Conservation (phyloP, 2,329 filamentous ascomycete species). For the Cladosporium sphaerospermum region DNA sequence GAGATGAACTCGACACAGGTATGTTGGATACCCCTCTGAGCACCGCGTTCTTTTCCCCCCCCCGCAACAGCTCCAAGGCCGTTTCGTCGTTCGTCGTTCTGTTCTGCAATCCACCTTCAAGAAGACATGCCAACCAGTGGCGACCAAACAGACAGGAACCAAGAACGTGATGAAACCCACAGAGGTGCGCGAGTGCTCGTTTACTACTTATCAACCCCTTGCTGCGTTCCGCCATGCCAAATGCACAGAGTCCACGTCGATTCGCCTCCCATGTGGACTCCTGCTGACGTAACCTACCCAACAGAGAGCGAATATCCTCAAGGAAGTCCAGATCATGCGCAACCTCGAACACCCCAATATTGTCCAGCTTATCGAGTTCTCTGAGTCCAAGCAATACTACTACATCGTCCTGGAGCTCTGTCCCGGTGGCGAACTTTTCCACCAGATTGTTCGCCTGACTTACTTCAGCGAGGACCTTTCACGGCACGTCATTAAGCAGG, state of each 20-base stretch:
- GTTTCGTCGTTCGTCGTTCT: not conserved
- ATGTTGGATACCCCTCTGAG: conserved; percentile 44
- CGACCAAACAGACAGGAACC: conserved; percentile 34
- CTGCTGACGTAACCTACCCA: conserved; percentile 12
- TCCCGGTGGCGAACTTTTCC: conserved; percentile 92
- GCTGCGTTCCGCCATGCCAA: conserved; percentile 13
- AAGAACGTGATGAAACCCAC: conserved; percentile 72
- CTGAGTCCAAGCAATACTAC: conserved; percentile 90
- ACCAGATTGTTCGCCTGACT: conserved; percentile 94
- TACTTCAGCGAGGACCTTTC: conserved; percentile 97
- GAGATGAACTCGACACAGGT: conserved; percentile 99
- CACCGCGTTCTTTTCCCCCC: not conserved
- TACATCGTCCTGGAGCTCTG: conserved; percentile 95
- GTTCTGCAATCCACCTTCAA: conserved; percentile 2
- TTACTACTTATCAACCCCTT: conserved; percentile 1
- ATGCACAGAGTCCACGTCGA: conserved; percentile 3
- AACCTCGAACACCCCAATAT: conserved; percentile 95
- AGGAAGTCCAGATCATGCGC: conserved; percentile 98
- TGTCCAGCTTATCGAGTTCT: conserved; percentile 86
- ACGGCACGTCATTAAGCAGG: conserved; percentile 88
- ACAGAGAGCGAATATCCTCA: conserved; percentile 92
- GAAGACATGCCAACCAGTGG: conserved; percentile 12
- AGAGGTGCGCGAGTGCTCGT: conserved; percentile 69
- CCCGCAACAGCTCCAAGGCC: not conserved
- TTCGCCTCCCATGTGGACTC: conserved; percentile 14